phyloP scores from a whole-genome alignment of 2,329 filamentous ascomycete species.

The Paraphaeosphaeria sporulosa region DNA sequence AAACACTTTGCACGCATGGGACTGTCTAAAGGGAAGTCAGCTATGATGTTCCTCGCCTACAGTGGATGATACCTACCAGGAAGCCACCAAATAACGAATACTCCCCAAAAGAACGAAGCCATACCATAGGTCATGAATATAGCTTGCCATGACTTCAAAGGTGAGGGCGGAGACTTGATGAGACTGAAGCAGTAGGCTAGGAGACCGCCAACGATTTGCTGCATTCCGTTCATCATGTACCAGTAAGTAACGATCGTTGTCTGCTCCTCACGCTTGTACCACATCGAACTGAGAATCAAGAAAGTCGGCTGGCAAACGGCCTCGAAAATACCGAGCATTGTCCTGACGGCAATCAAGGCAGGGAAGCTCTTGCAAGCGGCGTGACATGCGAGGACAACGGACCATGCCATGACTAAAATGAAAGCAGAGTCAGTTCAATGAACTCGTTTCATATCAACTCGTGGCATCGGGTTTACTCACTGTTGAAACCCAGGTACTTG shows the following conservation, averaged over 20 bases:
- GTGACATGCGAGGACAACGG: slow-evolving; percentile 65
- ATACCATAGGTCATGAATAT: slow-evolving; percentile 73
- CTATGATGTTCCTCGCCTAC: neutral
- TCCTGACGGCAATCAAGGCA: slow-evolving; percentile 67
- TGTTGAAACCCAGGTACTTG: slow-evolving; percentile 70
- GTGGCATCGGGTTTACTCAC: neutral
- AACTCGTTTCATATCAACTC: neutral
- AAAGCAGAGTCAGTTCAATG: neutral
- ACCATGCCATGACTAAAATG: slow-evolving; percentile 66
- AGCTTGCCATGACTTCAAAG: slow-evolving; percentile 71
- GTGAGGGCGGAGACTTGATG: slow-evolving; percentile 47
- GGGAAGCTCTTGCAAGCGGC: slow-evolving; percentile 68
- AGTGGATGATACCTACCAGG: slow-evolving; percentile 27
- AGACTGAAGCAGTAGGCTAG: slow-evolving; percentile 63
- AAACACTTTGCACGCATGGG: slow-evolving; percentile 77
- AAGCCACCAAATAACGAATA: slow-evolving; percentile 58
- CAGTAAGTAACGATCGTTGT: slow-evolving; percentile 72
- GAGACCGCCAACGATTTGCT: slow-evolving; percentile 76
- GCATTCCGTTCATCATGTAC: slow-evolving; percentile 78
- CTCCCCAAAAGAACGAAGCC: slow-evolving; percentile 69
- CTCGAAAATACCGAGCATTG: slow-evolving; percentile 75
- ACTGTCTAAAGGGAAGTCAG: slow-evolving; percentile 55
- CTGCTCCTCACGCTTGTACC: slow-evolving; percentile 76
- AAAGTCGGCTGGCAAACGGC: slow-evolving; percentile 74
- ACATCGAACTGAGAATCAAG: slow-evolving; percentile 71